These are phyloP conservation scores for Dendrobium huoshanense DNA, from an alignment of 106 monocot genomes.

Conservation along the genomic window DNA sequence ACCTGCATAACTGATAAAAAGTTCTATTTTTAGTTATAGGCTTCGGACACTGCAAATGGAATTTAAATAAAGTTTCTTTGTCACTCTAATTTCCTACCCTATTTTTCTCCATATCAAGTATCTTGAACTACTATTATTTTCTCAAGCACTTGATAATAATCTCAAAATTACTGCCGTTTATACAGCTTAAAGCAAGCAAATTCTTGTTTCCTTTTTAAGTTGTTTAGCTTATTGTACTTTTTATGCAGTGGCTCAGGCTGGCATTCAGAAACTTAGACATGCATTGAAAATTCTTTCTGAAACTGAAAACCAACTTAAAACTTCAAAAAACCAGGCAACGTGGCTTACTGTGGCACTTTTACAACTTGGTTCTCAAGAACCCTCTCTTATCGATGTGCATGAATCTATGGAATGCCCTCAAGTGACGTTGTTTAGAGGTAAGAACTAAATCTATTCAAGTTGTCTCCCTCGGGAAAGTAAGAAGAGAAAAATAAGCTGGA, in stretches of 20 bases:
- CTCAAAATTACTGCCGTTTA: neutral
- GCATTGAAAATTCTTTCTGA: conserved; percentile 88
- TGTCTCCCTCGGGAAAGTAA: neutral
- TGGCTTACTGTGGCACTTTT: conserved; percentile 99
- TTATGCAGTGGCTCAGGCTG: conserved; percentile 50
- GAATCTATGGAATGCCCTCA: conserved; percentile 23
- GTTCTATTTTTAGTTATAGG: neutral
- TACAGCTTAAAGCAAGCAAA: neutral
- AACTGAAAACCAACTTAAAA: conserved; percentile 89
- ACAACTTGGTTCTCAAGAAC: conserved; percentile 58
- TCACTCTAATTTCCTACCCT: neutral
- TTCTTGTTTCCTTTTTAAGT: neutral
- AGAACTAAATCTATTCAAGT: conserved; percentile 6
- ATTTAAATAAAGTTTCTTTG: neutral
- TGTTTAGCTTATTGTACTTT: neutral
- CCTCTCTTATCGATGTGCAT: conserved; percentile 30
- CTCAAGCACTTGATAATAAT: neutral
- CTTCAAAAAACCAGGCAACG: conserved; percentile 92
- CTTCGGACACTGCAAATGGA: neutral
- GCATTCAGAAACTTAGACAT: conserved; percentile 61
- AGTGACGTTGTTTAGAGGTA: conserved; percentile 48
- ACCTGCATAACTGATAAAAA: no score
- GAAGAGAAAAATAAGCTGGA: neutral
- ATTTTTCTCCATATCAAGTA: neutral
- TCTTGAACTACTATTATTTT: neutral